phyloP scores from a whole-genome alignment of 2,329 filamentous ascomycete species.

The Chrysoporthe austroafricana region DNA sequence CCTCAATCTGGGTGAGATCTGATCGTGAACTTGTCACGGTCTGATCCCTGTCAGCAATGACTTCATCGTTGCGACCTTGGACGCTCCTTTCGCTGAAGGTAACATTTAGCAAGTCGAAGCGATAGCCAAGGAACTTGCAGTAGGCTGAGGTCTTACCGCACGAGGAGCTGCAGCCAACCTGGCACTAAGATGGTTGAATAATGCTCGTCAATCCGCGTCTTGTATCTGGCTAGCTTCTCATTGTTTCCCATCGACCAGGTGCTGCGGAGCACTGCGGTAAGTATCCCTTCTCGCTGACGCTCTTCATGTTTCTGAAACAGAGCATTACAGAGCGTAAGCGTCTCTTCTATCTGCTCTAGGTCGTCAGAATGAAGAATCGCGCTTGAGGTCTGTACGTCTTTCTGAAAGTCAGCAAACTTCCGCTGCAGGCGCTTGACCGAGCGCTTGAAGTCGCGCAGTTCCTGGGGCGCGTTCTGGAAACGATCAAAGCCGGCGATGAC shows the following conservation, averaged over 20 bases:
- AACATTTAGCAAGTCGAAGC: neutral
- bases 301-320: neutral
- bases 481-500: slow-evolving; percentile 12
- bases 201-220: neutral
- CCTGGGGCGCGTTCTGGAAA: neutral
- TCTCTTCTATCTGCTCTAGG: slow-evolving; percentile 1
- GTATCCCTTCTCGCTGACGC: neutral
- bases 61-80: neutral
- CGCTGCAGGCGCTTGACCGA: slow-evolving; percentile 1
- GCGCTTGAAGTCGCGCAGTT: slow-evolving; percentile 4
- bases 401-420: neutral
- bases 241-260: slow-evolving; percentile 3
- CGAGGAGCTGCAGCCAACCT: neutral
- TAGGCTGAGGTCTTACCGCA: neutral
- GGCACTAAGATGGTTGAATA: neutral
- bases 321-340: neutral
- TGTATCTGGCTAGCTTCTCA: slow-evolving; percentile 1
- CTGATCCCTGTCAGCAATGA: neutral
- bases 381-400: neutral
- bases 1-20: neutral
- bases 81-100: neutral
- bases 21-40: neutral
- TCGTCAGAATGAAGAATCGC: neutral
- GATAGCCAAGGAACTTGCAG: neutral
- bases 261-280: neutral